phyloP scores from a whole-genome alignment of 2,329 filamentous ascomycete genomes.

The Pseudogymnoascus sp. region DNA sequence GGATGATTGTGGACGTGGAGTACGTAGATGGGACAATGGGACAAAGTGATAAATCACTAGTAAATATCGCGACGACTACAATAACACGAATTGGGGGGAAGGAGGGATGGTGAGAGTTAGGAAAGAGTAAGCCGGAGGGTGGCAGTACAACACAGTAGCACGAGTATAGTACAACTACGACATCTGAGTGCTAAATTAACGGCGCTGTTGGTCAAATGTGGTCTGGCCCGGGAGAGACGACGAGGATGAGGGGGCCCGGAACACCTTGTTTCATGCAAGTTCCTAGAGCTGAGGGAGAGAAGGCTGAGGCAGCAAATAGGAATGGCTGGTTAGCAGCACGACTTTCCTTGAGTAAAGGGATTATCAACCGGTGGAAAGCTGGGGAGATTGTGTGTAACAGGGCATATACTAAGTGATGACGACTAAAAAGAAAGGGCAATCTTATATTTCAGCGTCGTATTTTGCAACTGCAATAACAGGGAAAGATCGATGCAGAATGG shows the following conservation, averaged over 20 bases:
- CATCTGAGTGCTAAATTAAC: constrained; percentile 1
- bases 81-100: not conserved
- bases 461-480: not conserved
- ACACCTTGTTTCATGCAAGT: not conserved
- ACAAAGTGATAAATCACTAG: not conserved
- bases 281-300: not conserved
- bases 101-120: not conserved
- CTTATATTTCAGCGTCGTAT: not conserved
- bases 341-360: not conserved
- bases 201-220: not conserved
- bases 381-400: not conserved
- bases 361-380: not conserved
- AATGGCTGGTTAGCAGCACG: not conserved
- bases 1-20: not conserved
- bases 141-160: not conserved
- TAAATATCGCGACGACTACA: not conserved
- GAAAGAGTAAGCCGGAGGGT: not conserved
- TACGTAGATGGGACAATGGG: not conserved
- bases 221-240: not conserved
- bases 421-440: not conserved
- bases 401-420: not conserved
- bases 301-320: not conserved
- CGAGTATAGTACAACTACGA: not conserved
- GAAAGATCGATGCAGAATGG: not conserved
- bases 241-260: not conserved